Evolutionary conservation across 176 grass and related monocot species (phyloP), one percentile per base, ranked within the genome.

Genomic region (Cocos nucifera): DNA sequence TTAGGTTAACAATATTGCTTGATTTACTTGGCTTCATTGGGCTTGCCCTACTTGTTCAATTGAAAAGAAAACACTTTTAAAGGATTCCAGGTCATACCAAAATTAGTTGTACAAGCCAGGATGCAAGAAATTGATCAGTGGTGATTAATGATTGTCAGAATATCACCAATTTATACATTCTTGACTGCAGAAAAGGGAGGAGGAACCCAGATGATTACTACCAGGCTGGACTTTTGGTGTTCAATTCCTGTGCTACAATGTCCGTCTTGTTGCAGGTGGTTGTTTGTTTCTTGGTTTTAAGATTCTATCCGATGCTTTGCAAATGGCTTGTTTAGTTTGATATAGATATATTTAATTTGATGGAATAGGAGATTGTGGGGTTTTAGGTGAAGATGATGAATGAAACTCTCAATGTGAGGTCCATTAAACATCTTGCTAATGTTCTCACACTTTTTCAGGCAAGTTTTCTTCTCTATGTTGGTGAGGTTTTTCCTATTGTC

Each of bases 221-320:
- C 27, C 52, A 17, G n/a, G 53, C 65, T 39, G 65, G 65, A 39
- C 44, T 56, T 56, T 56, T 68, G 65, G 19, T 68, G 18, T 68
- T 68, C 28, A 68, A 68, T 35, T 68, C 65, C 17, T 68, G 51
- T 39, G 23, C 26, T 44, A 68, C 65, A 44, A 56, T 68, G 53
- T 68, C 51, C 10, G 21, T 68, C 12, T 56, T 68, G 21, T 19
- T 68, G 23, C 51, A 68, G 65, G 65, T 57, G 56, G 65, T 68
- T 7, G 16, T 21, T 56, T n/a, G 20, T 44, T 65, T 50, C 48
- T 51, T 50, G 49, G 20, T 65, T 27, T 21, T 54, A 59, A 29
- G 28, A 29, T 29, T 29, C 28, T 29, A 5, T 29, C 28, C 4
- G 5, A 29, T 29, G 28, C 28, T 29, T 29, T 29, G 28, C 5